Percentiles rank a stretch among this genome's conserved stretches.
Conservation (phyloP, 2,329 filamentous ascomycete genomes). For the Aspergillus nomiae region DNA sequence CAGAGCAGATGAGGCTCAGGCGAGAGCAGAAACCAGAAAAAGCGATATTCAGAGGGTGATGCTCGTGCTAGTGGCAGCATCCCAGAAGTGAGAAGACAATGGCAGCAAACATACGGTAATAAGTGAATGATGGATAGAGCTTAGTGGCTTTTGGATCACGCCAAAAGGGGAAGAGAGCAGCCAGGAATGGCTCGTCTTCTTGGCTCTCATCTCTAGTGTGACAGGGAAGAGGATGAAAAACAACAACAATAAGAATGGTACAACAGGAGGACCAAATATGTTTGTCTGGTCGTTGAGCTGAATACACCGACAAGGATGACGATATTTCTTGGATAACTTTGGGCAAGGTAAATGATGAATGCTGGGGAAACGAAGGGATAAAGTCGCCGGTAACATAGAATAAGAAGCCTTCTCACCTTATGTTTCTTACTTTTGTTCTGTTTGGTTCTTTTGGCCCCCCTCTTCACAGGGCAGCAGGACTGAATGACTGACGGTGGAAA, state of each 20-base stretch:
- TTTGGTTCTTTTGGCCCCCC: not conserved
- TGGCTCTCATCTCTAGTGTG: not conserved
- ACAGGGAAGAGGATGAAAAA: not conserved
- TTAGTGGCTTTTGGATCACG: slow-evolving; percentile 7
- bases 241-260: not conserved
- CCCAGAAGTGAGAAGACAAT: not conserved
- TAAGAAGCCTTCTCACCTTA: not conserved
- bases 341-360: not conserved
- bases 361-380: not conserved
- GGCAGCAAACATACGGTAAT: not conserved
- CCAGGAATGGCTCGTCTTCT: not conserved
- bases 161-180: slow-evolving; percentile 3
- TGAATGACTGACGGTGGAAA: not conserved
- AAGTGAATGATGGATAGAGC: not conserved
- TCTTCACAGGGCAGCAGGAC: not conserved
- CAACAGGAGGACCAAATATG: no score
- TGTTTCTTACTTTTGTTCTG: not conserved
- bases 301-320: not conserved
- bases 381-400: not conserved
- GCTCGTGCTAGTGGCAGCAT: not conserved
- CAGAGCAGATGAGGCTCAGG: not conserved
- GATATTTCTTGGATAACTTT: not conserved
- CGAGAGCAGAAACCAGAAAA: not conserved
- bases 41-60: not conserved
- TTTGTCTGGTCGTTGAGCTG: not conserved